Evolutionary conservation across 1,284 basidiomycete genomes (phyloP), one percentile per base, ranked within the genome.

Genomic region (Hypsizygus ulmarius): DNA sequence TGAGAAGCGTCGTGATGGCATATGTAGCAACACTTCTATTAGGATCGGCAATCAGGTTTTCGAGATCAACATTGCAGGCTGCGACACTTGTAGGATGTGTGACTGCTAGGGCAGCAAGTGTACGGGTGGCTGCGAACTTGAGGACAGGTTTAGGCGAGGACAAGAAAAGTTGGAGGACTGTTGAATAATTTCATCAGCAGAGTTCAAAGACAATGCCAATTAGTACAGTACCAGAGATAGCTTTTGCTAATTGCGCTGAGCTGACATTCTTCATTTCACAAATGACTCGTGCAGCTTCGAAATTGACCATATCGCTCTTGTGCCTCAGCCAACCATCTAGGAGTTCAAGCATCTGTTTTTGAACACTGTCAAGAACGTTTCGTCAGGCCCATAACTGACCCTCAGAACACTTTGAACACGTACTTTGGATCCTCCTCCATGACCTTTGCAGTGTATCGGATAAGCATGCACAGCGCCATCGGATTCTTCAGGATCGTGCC

Each of bases 281-380:
- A 55, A 99, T 96, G 14, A 88, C 95, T 44, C 96, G 86, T 4
- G 97, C 97, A 25, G 96, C 97, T 69, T 99, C 97, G 60, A 96
- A 93, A 73, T 98, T 99, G 66, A 99, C 97, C 97, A 98, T 99
- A 68, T 99, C 97, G 64, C 93, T 96, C 78, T 99, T 99, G 73
- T 99, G 97, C 52, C 95, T 84, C 51, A 99, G 76, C 84, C 95
- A 96, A 35, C 90, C 87, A 66, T 99, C 97, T 44, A 99, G 78
- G 39, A 97, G 81, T 60, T 98, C 96, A 51, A 93, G 77, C 81
- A 99, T 97, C 61, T 91, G 92, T 57, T 81, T 86, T 70, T 95
- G 92, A 35, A 94, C 74, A 60, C 93, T 96, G 56, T 14, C 15
- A 35, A 44, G 12, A 36, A 12, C 9, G 2, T 21, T 45, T 9